Evolutionary conservation across 352 stramenopile genomes (phyloP), one percentile per base, ranked within the genome.

Genomic region (Pythium chondricola): DNA sequence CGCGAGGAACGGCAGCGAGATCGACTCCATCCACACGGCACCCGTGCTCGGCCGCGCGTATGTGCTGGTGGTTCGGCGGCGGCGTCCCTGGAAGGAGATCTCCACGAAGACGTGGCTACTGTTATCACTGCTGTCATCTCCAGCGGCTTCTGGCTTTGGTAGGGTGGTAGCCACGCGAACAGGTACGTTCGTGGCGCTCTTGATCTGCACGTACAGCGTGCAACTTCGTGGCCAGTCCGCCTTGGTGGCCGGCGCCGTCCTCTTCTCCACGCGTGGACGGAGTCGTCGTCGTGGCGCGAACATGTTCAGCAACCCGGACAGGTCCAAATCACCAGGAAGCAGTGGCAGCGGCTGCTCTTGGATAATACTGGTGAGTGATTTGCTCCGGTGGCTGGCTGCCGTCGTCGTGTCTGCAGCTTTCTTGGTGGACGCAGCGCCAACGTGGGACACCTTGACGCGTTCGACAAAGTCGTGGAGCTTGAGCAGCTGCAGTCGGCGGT

Each of bases 21-120:
- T 30, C 6, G 89, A 96, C 61, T 98, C 81, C 67, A 97, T 97
- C 92, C 92, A 98, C 55, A 85, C 69, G 2, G 90, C 84, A 13
- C 79, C 67, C 0, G 63, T 61, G 13, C 52, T 56, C 47, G 31
- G 31, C 48, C 30, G 38, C 40, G 55, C 43, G 18, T 63, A 38
- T 38, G 37, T 58, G 20, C 61, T 48, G 18, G 77, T 79, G 18
- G 85, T 95, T 26, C 74, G 66, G 17, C 78, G 67, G n/a, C 66
- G 80, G 20, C 73, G 73, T 2, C 80, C 83, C 43, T 96, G 84
- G 44, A 97, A 96, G 17, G 48, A 70, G 17, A 94, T 65, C 48
- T 95, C 78, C 18, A 95, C 79, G 57, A 95, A 78, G 31, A 91
- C 47, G 22, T 85, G 62, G 21, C 27, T 49, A 17, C 31, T 49